A percentile compares a stretch with the other conserved stretches of the same genome.
phyloP scores from a whole-genome alignment of 129 eudicot species.

The Oenanthe sinensis region DNA sequence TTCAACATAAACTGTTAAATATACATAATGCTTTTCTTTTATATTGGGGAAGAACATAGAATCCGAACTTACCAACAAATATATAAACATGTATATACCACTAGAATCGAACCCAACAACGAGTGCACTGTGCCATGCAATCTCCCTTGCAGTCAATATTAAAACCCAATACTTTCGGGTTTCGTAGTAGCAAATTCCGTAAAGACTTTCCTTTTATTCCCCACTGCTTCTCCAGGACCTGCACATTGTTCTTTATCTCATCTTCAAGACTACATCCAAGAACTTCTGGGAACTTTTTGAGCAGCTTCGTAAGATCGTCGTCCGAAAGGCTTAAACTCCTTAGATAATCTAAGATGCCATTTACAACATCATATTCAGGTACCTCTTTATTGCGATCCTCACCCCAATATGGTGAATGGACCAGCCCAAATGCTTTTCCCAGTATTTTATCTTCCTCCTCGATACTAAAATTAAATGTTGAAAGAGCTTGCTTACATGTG shows the following conservation, averaged over 20 bases:
- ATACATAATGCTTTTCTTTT: not conserved
- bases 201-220: constrained; percentile 76
- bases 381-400: constrained; percentile 70
- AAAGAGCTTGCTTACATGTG: constrained; percentile 55
- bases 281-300: constrained; percentile 92
- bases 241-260: constrained; percentile 56
- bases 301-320: constrained; percentile 66
- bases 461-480: constrained; percentile 35
- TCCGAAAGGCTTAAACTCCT: constrained; percentile 67
- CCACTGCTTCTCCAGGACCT: constrained; percentile 64
- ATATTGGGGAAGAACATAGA: not conserved
- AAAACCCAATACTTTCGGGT: constrained; percentile 83
- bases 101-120: constrained; percentile 97
- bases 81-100: not conserved
- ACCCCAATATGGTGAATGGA: constrained; percentile 94
- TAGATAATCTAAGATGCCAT: constrained; percentile 45
- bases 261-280: constrained; percentile 83
- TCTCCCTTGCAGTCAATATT: constrained; percentile 94
- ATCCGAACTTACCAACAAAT: not conserved
- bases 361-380: constrained; percentile 47
- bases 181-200: constrained; percentile 62
- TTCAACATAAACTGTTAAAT: not conserved
- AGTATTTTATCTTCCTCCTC: constrained; percentile 83
- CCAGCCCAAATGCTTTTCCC: constrained; percentile 89
- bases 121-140: constrained; percentile 90